Base-by-base conservation (phyloP, 352 stramenopile species). In the Blastocystis sp. region DNA sequence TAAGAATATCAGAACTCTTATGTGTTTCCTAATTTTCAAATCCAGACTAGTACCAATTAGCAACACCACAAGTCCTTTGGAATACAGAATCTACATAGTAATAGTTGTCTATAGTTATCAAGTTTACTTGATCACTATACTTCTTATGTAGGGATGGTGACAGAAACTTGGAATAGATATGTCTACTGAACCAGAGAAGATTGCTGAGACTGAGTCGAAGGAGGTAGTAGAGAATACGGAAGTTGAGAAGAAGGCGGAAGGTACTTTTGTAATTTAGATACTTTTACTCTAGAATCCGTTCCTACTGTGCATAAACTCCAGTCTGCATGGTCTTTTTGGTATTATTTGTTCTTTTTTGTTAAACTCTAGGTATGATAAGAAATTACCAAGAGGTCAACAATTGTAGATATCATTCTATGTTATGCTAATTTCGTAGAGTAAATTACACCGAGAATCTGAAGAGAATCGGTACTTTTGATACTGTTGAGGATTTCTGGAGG, bases 401-500 rank as follows among this genome's bases (percentile, higher is more conserved):
- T 63, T 79, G 66, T 90, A 85, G 92, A 0, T 20, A 50, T 20
- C 8, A 30, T 87, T 64, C 54, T 7, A 6, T 54, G 0, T 8
- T 55, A 26, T 6, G 26, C n/a, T 90, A n/a, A 56, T 68, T 16
- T 47, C 37, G 53, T 65, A 45, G n/a, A 20, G 37, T 90, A n/a
- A 62, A 76, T 20, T 64, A 50, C 34, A 68, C 66, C 30, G 70
- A 37, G 69, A 70, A 96, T 91, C 90, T 96, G 79, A 92, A 95
- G 87, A 95, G 96, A 90, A 95, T 96, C 90, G 93, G 93, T 70
- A 95, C 93, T 37, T 97, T 97, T 90, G 93, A 88, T 90, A 96
- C 95, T 5, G 94, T 97, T 45, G 95, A 97, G 90, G 94, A 95
- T 90, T 97, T 97, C 82, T 97, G 95, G 95, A 94, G 94, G 92